A percentile compares a stretch with the other conserved stretches of the same genome.
phyloP scores from a whole-genome alignment of 2,329 filamentous ascomycete genomes.

The Colletotrichum brevisporum region DNA sequence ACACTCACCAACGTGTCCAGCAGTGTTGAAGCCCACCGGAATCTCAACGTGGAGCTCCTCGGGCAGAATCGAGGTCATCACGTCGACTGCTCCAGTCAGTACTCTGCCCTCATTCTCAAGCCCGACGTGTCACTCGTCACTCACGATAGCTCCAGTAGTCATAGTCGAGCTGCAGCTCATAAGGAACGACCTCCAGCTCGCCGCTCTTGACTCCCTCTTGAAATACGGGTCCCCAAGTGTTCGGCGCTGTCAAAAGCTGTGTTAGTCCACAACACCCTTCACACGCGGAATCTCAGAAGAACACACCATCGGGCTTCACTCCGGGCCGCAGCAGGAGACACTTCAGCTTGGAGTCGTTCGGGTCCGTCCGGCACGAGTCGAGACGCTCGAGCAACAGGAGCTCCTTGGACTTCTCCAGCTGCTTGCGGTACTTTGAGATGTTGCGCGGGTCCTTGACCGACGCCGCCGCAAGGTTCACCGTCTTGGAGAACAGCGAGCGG shows the following conservation, averaged over 20 bases:
- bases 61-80: slow-evolving; percentile 85
- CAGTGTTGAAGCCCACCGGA: slow-evolving; percentile 87
- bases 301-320: slow-evolving; percentile 67
- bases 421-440: slow-evolving; percentile 79
- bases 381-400: slow-evolving; percentile 76
- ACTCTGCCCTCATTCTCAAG: too few relatives aligned
- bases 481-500: slow-evolving; percentile 84
- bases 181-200: slow-evolving; percentile 81
- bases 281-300: neutral
- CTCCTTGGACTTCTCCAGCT: slow-evolving; percentile 76
- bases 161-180: slow-evolving; percentile 83
- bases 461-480: slow-evolving; percentile 82
- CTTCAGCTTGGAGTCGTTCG: slow-evolving; percentile 71
- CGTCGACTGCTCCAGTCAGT: slow-evolving; percentile 71
- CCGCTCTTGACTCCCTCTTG: slow-evolving; percentile 77
- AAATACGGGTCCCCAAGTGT: slow-evolving; percentile 83
- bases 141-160: slow-evolving; percentile 87
- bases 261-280: slow-evolving; percentile 6
- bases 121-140: slow-evolving; percentile 52
- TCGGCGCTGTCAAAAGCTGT: slow-evolving; percentile 63
- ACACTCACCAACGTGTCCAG: slow-evolving; percentile 84
- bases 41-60: slow-evolving; percentile 85
- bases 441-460: slow-evolving; percentile 81
- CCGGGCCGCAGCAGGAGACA: slow-evolving; percentile 72
- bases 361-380: slow-evolving; percentile 74